Percentiles rank a stretch among this genome's conserved stretches.
These are phyloP conservation scores for Zymoseptoria ardabiliae DNA, from an alignment of 2,329 filamentous ascomycete genomes.

Conservation along the genomic window DNA sequence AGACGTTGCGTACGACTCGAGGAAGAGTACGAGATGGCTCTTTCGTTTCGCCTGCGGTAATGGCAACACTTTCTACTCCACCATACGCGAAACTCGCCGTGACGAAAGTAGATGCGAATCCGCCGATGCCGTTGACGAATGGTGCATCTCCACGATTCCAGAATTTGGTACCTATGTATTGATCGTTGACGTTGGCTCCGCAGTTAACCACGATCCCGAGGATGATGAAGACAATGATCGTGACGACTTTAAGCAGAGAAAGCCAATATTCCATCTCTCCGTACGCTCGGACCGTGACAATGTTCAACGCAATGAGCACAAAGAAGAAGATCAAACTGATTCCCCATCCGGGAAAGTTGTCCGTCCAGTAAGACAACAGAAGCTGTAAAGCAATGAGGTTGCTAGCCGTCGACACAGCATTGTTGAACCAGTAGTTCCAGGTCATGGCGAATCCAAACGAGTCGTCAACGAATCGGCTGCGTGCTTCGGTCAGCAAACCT, in stretches of 20 bases:
- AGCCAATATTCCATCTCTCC: slow-evolving; percentile 50
- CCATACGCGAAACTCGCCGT: slow-evolving; percentile 54
- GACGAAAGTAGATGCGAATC: slow-evolving; percentile 58
- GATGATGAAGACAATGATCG: slow-evolving; percentile 54
- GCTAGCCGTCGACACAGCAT: slow-evolving; percentile 53
- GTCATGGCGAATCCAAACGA: slow-evolving; percentile 69
- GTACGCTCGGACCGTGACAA: slow-evolving; percentile 48
- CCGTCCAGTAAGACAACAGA: slow-evolving; percentile 55
- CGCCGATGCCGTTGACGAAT: slow-evolving; percentile 58
- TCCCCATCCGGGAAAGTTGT: slow-evolving; percentile 56
- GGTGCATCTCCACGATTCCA: slow-evolving; percentile 55
- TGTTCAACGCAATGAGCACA: slow-evolving; percentile 46
- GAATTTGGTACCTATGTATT: slow-evolving; percentile 64
- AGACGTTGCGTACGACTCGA: slow-evolving; percentile 61
- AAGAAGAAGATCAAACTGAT: slow-evolving; percentile 56
- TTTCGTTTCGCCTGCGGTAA: slow-evolving; percentile 59
- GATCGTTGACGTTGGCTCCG: slow-evolving; percentile 56
- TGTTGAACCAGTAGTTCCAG: slow-evolving; percentile 58
- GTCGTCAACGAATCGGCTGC: slow-evolving; percentile 61
- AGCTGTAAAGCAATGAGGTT: slow-evolving; percentile 55
- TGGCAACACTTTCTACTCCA: slow-evolving; percentile 58
- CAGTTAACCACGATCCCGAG: slow-evolving; percentile 54
- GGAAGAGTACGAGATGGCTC: slow-evolving; percentile 55
- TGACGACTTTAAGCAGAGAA: slow-evolving; percentile 48
- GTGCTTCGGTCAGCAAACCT: not conserved